These are phyloP conservation scores for Jaltomata sinuosa DNA, from an alignment of 257 asterid species.

Conservation along the genomic window DNA sequence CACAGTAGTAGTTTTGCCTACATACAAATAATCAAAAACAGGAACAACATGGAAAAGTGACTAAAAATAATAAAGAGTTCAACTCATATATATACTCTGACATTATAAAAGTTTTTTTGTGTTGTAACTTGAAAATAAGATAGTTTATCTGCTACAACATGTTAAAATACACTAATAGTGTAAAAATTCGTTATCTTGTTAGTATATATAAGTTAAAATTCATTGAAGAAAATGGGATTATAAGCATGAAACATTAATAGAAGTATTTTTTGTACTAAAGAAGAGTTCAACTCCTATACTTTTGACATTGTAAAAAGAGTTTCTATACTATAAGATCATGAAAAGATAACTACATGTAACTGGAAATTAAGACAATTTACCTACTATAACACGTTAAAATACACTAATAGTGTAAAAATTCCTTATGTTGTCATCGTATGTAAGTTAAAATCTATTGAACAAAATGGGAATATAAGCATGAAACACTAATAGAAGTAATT, in stretches of 20 bases:
- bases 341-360: neutral
- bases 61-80: neutral
- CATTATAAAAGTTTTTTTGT: neutral
- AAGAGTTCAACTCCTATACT: neutral
- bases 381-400: neutral
- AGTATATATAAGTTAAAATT: neutral
- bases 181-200: neutral
- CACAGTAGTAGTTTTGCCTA: constrained; percentile 92
- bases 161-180: neutral
- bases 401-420: neutral
- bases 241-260: neutral
- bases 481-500: neutral
- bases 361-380: neutral
- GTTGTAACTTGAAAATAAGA: neutral
- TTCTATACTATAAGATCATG: neutral
- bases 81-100: neutral
- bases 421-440: neutral
- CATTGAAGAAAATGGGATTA: neutral
- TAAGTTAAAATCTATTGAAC: neutral
- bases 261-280: neutral
- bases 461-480: neutral
- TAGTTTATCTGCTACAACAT: neutral
- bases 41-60: neutral
- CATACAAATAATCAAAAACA: neutral
- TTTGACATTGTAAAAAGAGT: neutral